Base-by-base conservation (phyloP, 768 basidiomycete genomes). In the Leccinum pellstonianum region DNA sequence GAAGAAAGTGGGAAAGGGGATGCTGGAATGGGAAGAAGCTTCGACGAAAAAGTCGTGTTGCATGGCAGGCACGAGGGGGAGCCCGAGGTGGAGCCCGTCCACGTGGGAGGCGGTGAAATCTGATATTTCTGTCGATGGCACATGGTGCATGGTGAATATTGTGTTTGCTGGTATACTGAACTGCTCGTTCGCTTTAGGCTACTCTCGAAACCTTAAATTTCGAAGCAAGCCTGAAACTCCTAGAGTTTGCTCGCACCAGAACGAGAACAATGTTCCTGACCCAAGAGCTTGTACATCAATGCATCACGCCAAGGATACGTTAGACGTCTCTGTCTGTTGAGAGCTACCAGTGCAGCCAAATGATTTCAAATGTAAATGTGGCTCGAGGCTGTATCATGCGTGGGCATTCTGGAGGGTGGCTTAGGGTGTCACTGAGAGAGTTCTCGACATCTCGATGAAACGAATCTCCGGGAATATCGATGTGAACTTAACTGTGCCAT, bases 21-120 rank as follows among this genome's bases (percentile, higher is more conserved):
- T 17, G 61, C 52, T 5, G 56, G 52, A 17, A 61, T 62, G 10
- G 69, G 66, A 25, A 64, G 35, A 49, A 67, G 65, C 50, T 69
- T 79, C 56, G 75, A 81, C 59, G 84, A 85, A 68, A 84, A 85
- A 63, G 64, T 76, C 56, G 75, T 65, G 10, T 54, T 79, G 48
- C 60, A 60, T 35, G 54, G 56, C 29, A 56, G 56, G 17, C 52
- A 43, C 10, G 67, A 58, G 49, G 58, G 38, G 27, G 27, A 29
- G 8, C 27, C 27, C 8, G 27, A 29, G 27, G 27, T 64, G 27
- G 27, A 29, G 8, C 27, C 27, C 8, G 27, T 71, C 15, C 66
- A 60, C 48, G 61, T 70, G 33, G 51, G 46, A 12, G 51, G 52
- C 5, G 61, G 43, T 38, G 63, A 55, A 41, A 23, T 46, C 12